Evolutionary conservation across 1,284 basidiomycete genomes (phyloP), one percentile per base, ranked within the genome.

Genomic region (Ustilago vetiveriae): DNA sequence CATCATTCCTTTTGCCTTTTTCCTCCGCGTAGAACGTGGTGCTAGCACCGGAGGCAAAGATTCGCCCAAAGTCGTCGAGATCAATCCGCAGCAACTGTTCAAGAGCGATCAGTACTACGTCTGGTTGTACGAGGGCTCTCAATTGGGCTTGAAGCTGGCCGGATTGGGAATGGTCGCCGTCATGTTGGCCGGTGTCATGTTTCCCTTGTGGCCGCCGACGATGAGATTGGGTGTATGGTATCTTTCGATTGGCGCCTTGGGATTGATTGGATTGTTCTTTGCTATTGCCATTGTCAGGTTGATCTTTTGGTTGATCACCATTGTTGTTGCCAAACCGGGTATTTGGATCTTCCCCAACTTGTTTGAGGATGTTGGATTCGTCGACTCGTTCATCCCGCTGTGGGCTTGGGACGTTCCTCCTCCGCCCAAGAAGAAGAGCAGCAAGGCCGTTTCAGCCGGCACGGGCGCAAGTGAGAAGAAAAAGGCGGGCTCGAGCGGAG

Each of bases 331-430:
- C 26, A 88, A 89, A 56, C 93, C 93, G 16, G 96, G 95, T 30
- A 96, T 98, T 62, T 99, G 95, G 95, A 90, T 98, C 85, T 99
- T 98, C 86, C 95, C 96, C 0, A 92, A 97, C 82, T 85, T 99
- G 41, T 98, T 98, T 77, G 95, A 95, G 29, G 95, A 98, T 81
- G 96, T 98, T 55, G 95, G 96, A 82, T 96, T 98, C 82, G 95
- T 98, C 80, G 95, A 98, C 57, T 97, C 94, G 0, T 99, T 98
- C 83, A 93, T 96, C 75, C 96, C 95, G 13, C 83, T 92, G 6
- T 99, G 93, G 92, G 94, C 92, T 72, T 99, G 94, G 93, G 95
- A 98, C 82, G 78, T 94, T 46, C 92, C 94, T 13, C 78, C 83
- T n/a, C 72, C 78, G 16, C 50, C 59, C 11, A 71, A 73, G 53